A percentile compares a stretch with the other conserved stretches of the same genome.
Evolutionary conservation across 768 basidiomycete genomes (phyloP).

Genomic region (Hypholoma sublateritium): DNA sequence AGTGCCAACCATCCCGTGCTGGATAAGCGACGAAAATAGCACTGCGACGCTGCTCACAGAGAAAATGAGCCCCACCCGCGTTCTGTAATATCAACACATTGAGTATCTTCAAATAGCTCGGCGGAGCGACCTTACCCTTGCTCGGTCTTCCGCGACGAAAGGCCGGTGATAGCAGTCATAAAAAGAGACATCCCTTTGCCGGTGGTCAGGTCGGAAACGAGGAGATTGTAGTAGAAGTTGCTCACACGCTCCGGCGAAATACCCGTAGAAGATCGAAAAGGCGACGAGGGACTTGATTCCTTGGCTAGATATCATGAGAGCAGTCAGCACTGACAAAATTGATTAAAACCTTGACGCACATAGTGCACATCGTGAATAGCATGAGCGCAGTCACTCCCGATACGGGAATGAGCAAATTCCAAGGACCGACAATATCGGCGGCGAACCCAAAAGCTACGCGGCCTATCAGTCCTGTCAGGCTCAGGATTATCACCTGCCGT

Average conservation of each 20-base stretch:
- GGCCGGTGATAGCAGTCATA: slow-evolving; percentile 17
- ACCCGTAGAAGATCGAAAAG: slow-evolving; percentile 45
- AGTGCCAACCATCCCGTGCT: slow-evolving; percentile 33
- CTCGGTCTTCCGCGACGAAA: slow-evolving; percentile 19
- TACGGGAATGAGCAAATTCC: slow-evolving; percentile 34
- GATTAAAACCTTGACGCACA: slow-evolving; percentile 25
- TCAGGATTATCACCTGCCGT: slow-evolving; percentile 36
- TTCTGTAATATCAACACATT: slow-evolving; percentile 21
- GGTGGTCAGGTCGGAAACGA: background rate
- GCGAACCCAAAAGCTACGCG: slow-evolving; percentile 33
- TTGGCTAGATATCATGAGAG: slow-evolving; percentile 22
- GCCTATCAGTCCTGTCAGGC: slow-evolving; percentile 32
- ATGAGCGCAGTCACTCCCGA: slow-evolving; percentile 36
- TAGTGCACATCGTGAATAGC: slow-evolving; percentile 37
- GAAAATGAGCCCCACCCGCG: slow-evolving; percentile 35
- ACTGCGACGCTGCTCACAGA: slow-evolving; percentile 31
- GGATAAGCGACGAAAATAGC: slow-evolving; percentile 33
- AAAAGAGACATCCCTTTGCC: slow-evolving; percentile 18
- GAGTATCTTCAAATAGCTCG: background rate
- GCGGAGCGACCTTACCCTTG: slow-evolving; percentile 6
- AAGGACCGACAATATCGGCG: slow-evolving; percentile 37
- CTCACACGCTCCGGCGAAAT: slow-evolving; percentile 49
- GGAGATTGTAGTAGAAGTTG: background rate
- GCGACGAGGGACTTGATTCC: slow-evolving; percentile 35
- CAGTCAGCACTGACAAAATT: background rate